These are phyloP conservation scores for Lithospermum erythrorhizon DNA, from an alignment of 257 asterid species.

Conservation along the genomic window DNA sequence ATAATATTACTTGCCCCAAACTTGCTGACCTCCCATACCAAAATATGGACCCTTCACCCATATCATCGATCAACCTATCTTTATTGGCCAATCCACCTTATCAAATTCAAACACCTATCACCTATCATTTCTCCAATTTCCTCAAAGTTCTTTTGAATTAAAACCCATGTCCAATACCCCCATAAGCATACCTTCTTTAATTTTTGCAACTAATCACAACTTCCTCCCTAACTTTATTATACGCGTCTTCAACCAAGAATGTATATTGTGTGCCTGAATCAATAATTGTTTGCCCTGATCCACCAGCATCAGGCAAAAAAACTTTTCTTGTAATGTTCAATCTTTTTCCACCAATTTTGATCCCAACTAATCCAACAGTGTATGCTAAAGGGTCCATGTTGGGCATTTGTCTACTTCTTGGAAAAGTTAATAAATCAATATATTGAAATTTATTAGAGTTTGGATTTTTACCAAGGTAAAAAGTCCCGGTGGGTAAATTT, in stretches of 20 bases:
- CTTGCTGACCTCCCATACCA: slow-evolving; percentile 71
- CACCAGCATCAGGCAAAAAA: slow-evolving; percentile 80
- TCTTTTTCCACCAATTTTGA: slow-evolving; percentile 39
- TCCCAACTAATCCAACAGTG: slow-evolving; percentile 84
- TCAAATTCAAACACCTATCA: slow-evolving; percentile 31
- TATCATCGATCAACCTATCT: slow-evolving; percentile 43
- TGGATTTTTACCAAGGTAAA: slow-evolving; percentile 34
- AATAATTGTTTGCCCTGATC: slow-evolving; percentile 97
- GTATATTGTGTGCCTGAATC: slow-evolving; percentile 96
- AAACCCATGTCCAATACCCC: slow-evolving; percentile 72
- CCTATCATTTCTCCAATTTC: slow-evolving; percentile 35
- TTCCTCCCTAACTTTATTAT: slow-evolving; percentile 45
- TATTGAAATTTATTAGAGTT: slow-evolving; percentile 45
- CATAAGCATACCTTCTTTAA: slow-evolving; percentile 70
- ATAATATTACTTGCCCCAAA: slow-evolving; percentile 61
- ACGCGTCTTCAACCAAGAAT: slow-evolving; percentile 74
- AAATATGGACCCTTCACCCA: slow-evolving; percentile 52
- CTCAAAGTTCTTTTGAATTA: slow-evolving; percentile 23
- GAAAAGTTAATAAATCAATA: slow-evolving; percentile 56
- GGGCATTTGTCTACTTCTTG: slow-evolving; percentile 65
- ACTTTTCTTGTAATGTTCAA: slow-evolving; percentile 52
- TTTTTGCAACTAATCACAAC: slow-evolving; percentile 25
- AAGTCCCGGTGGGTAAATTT: slow-evolving; percentile 52
- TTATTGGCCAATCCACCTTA: slow-evolving; percentile 42
- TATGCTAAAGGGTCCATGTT: slow-evolving; percentile 77